Percentiles rank a stretch among this genome's conserved stretches.
Evolutionary conservation across 176 grass and related monocot species (phyloP).

Genomic region (Bolboschoenus planiculmis): DNA sequence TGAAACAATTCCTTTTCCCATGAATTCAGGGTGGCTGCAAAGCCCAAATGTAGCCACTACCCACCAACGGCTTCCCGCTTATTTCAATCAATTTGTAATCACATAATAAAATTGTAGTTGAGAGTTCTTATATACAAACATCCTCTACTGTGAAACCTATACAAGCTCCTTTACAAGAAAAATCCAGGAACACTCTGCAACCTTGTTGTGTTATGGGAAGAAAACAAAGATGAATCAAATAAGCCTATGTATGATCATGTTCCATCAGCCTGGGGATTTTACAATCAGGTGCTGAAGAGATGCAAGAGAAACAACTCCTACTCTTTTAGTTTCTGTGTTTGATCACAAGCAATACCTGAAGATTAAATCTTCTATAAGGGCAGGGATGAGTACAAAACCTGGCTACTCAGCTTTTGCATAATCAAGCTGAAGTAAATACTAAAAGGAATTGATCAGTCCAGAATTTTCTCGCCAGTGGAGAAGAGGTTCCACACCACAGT

Average conservation of each 20-base stretch:
- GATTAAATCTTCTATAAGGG: not conserved
- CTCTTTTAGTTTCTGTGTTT: not conserved
- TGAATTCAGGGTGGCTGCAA: not conserved
- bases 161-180: not conserved
- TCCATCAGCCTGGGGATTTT: not conserved
- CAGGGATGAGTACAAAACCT: not conserved
- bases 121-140: slow-evolving; percentile 7
- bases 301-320: not conserved
- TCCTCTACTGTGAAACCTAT: slow-evolving; percentile 5
- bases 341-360: not conserved
- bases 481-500: slow-evolving; percentile 92
- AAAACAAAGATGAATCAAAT: not conserved
- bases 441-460: slow-evolving; percentile 46
- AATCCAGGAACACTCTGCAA: not conserved
- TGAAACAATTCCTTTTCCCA: not conserved
- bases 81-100: not conserved
- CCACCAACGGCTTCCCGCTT: not conserved
- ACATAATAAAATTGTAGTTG: not conserved
- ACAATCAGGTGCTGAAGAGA: slow-evolving; percentile 1
- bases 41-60: not conserved
- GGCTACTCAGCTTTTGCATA: not conserved
- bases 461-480: slow-evolving; percentile 84
- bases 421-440: not conserved
- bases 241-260: not conserved
- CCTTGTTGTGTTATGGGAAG: not conserved